Evolutionary conservation across 768 basidiomycete species (phyloP).

Genomic region (Lepiota subincarnata): DNA sequence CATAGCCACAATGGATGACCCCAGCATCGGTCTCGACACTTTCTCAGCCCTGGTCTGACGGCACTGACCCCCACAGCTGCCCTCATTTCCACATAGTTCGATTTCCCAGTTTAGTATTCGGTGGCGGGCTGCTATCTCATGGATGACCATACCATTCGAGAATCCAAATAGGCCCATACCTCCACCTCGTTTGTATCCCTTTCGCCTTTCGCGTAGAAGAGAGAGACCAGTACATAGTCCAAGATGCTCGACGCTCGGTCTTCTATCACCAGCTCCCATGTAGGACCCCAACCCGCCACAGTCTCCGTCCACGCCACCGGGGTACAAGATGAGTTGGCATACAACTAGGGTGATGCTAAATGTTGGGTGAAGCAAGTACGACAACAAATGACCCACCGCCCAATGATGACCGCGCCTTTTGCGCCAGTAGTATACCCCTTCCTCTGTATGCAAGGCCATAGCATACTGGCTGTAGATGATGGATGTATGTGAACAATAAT

Average conservation of each 20-base stretch:
- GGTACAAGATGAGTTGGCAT: neutral
- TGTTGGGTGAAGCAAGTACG: neutral
- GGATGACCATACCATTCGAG: neutral
- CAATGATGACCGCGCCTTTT: neutral
- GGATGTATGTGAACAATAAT: too few relatives aligned
- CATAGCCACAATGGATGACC: too few relatives aligned
- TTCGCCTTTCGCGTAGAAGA: constrained; percentile 1
- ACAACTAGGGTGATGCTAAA: neutral
- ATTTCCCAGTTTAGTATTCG: too few relatives aligned
- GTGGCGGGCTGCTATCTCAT: neutral
- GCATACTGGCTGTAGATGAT: neutral
- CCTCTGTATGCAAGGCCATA: neutral
- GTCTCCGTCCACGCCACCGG: constrained; percentile 8
- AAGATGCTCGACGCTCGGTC: neutral
- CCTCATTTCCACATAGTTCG: too few relatives aligned
- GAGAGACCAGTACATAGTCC: constrained; percentile 6
- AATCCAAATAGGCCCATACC: neutral
- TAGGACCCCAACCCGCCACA: neutral
- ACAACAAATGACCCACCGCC: neutral
- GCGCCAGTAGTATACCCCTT: constrained; percentile 6
- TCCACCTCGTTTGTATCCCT: neutral
- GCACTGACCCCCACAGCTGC: too few relatives aligned
- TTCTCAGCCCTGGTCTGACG: too few relatives aligned
- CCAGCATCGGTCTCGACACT: too few relatives aligned
- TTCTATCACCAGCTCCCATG: neutral